Percentiles rank a stretch among this genome's conserved stretches.
Conservation (phyloP, 139 green algal species). For the Closterium sp. region DNA sequence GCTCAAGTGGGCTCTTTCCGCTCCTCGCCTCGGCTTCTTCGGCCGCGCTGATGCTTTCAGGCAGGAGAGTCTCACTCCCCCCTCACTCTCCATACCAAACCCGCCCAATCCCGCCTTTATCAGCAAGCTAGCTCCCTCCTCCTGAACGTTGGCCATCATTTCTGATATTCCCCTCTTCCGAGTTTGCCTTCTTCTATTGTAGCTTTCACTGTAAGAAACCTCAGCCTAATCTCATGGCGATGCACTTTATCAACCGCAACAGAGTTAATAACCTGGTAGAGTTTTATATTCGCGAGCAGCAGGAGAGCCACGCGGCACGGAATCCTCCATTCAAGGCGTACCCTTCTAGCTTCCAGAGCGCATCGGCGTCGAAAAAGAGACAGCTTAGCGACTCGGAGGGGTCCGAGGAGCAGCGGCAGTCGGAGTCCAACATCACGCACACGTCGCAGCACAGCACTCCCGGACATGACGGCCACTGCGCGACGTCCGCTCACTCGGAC, state of each 20-base stretch:
- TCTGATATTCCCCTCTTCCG: background rate
- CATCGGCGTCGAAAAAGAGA: background rate
- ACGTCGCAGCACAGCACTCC: background rate
- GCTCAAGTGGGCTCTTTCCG: background rate
- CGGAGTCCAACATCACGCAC: background rate
- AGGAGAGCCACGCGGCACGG: background rate
- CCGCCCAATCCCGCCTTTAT: background rate
- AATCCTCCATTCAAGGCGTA: background rate
- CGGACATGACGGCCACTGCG: background rate
- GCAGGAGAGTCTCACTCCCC: background rate
- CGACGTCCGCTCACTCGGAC: background rate
- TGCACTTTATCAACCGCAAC: background rate
- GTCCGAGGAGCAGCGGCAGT: background rate
- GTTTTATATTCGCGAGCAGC: background rate
- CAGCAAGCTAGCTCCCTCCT: background rate
- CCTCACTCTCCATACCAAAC: background rate
- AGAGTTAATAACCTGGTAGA: background rate
- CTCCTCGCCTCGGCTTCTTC: background rate
- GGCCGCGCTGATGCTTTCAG: background rate
- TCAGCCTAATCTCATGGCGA: background rate
- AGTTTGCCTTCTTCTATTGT: background rate
- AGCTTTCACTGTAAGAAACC: background rate
- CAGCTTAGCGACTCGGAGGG: background rate
- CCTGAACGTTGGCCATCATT: background rate
- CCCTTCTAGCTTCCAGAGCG: background rate